A percentile compares a stretch with the other conserved stretches of the same genome.
These are phyloP conservation scores for Drechslerella dactyloides DNA, from an alignment of 2,329 filamentous ascomycete genomes.

Conservation along the genomic window DNA sequence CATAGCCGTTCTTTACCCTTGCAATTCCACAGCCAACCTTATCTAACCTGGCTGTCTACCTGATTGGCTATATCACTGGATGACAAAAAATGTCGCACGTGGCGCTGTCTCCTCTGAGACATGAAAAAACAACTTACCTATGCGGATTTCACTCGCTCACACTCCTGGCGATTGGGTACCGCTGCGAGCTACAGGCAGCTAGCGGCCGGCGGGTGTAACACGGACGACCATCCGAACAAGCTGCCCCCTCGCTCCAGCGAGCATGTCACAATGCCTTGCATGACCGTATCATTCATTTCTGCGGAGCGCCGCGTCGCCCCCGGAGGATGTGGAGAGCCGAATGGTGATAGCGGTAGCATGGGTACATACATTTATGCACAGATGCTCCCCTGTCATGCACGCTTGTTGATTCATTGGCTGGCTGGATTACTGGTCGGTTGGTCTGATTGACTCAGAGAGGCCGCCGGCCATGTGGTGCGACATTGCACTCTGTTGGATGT, in stretches of 20 bases:
- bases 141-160: not conserved
- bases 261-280: not conserved
- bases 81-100: not conserved
- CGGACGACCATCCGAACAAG: not conserved
- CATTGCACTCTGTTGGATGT: slow-evolving; percentile 2
- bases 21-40: not conserved
- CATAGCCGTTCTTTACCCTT: not conserved
- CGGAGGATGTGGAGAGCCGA: not conserved
- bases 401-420: not conserved
- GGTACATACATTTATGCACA: no score
- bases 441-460: not conserved
- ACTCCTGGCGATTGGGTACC: not conserved
- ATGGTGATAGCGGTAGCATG: not conserved
- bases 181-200: not conserved
- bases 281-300: not conserved
- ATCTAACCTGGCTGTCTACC: not conserved
- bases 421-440: not conserved
- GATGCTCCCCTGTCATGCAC: no score
- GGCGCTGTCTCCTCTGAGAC: not conserved
- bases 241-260: not conserved
- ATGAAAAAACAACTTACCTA: not conserved
- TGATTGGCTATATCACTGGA: not conserved
- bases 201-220: not conserved
- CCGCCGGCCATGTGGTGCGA: not conserved
- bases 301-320: not conserved